Evolutionary conservation across 2,329 filamentous ascomycete genomes (phyloP), one percentile per base, ranked within the genome.

Genomic region (Talaromyces marneffei): DNA sequence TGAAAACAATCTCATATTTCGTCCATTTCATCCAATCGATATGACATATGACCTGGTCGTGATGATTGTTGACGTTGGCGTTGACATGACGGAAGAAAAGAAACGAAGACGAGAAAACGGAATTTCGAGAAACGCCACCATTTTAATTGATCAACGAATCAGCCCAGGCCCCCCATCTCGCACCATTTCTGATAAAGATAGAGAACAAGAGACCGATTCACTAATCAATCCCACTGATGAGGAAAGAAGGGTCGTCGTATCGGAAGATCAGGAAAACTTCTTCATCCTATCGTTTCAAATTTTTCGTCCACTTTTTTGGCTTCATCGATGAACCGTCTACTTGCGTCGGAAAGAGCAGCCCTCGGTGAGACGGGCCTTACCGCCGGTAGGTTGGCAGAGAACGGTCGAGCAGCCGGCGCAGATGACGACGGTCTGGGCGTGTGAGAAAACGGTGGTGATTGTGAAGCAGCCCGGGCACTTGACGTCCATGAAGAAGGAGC

Each of bases 401-500:
- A 99, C 94, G 75, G 95, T 97, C 76, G 93, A 96, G 91, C 94
- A 99, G 76, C 94, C 94, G 78, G 92, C 92, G 89, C 94, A 99
- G 87, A 97, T 95, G 82, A 99, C 94, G 80, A 99, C 94, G 79
- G 94, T 99, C 87, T 99, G 94, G 81, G 94, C 94, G 87, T 99
- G 94, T 68, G 93, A 97, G 91, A 97, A 99, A 83, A 99, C 94
- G 81, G 94, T 99, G 81, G 94, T 99, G 87, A 99, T 99, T 82
- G 92, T 97, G 89, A 97, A 99, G 91, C 94, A 99, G 77, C 94
- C 94, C 80, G 94, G 94, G 90, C 94, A 99, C 90, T 99, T 99
- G 86, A 99, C 94, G 80, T 99, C 94, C 94, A 99, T 99, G 91
- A 99, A 99, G 90, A 97, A 99, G 72, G 93, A 97, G 80, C 94